Conservation (phyloP, 495 filamentous ascomycete genomes). For the Tuber umbilicatum region DNA sequence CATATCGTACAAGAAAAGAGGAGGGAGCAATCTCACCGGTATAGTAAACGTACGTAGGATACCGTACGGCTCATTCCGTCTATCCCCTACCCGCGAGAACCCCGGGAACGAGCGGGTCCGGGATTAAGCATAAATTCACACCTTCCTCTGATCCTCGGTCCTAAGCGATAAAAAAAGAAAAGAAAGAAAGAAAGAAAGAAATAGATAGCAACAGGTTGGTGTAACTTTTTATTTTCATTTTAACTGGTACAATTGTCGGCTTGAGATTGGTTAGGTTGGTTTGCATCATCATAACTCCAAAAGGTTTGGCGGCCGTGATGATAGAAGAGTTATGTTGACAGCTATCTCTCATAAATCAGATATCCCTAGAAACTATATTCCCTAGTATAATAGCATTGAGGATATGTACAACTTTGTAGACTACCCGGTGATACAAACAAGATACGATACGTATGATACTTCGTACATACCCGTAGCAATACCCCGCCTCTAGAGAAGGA, state of each 20-base stretch:
- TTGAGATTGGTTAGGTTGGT: not conserved
- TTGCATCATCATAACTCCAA: too few relatives aligned
- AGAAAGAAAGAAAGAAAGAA: not conserved
- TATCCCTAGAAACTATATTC: too few relatives aligned
- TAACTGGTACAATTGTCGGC: not conserved
- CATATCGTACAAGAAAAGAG: not conserved
- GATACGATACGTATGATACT: too few relatives aligned
- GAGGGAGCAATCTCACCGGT: not conserved
- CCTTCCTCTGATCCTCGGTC: not conserved
- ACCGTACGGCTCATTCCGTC: not conserved
- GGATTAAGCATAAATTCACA: not conserved
- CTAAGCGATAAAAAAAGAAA: not conserved
- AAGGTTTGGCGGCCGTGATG: too few relatives aligned
- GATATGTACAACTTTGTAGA: too few relatives aligned
- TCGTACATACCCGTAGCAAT: too few relatives aligned
- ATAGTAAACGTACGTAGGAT: not conserved
- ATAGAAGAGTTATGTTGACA: too few relatives aligned
- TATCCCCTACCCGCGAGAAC: not conserved
- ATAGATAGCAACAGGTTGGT: not conserved
- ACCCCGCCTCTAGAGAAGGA: too few relatives aligned
- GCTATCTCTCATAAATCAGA: too few relatives aligned
- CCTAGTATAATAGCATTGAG: too few relatives aligned
- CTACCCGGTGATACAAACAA: too few relatives aligned
- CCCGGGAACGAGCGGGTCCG: not conserved
- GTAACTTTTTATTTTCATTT: not conserved